These are phyloP conservation scores for Soucietia sequanensis DNA, from an alignment of 805 yeast species.

Conservation along the genomic window DNA sequence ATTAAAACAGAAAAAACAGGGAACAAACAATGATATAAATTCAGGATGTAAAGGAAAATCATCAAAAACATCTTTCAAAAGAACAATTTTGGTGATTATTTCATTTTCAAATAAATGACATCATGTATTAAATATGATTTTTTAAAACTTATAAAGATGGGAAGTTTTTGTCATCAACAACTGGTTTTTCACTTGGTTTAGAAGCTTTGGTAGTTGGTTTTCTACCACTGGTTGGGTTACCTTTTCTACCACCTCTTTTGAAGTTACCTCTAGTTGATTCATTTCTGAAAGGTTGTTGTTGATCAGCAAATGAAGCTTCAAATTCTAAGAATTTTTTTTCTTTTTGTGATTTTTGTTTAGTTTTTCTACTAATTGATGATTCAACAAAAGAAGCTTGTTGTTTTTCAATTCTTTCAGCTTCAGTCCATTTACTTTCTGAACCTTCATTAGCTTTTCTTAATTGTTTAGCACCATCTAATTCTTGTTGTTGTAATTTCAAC, in stretches of 20 bases:
- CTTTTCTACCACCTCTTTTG: conserved; percentile 33
- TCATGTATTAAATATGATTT: no score
- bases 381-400: conserved; percentile 58
- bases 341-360: conserved; percentile 73
- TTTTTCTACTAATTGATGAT: conserved; percentile 64
- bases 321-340: conserved; percentile 77
- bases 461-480: conserved; percentile 34
- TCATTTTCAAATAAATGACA: no score
- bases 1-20: no score
- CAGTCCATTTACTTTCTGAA: conserved; percentile 48
- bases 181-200: conserved; percentile 37
- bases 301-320: conserved; percentile 69
- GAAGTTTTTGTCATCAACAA: conserved; percentile 62
- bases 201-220: conserved; percentile 27
- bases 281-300: conserved; percentile 35
- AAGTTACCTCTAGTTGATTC: conserved; percentile 27
- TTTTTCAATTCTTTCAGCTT: conserved; percentile 62
- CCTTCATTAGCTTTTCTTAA: conserved; percentile 58
- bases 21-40: no score
- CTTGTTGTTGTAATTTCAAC: conserved; percentile 45
- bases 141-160: conserved; percentile 69
- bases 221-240: conserved; percentile 24
- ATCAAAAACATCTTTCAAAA: no score
- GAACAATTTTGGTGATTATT: no score
- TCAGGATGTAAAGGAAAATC: no score